Base-by-base conservation (phyloP, 1,284 basidiomycete species). In the Microbotryum intermedium region DNA sequence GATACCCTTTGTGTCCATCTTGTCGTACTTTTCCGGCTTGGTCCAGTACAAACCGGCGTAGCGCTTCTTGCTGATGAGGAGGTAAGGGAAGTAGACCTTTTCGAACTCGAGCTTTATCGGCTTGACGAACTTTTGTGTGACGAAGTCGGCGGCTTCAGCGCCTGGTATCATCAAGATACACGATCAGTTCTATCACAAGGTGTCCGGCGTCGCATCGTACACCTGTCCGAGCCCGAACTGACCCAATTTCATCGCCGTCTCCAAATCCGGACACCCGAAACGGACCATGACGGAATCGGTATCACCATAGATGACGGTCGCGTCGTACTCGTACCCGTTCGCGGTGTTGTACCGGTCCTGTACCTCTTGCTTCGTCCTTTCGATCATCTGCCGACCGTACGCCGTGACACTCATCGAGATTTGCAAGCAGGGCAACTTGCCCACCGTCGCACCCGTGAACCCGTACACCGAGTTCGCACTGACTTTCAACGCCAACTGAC, bases 61-160 rank as follows among this genome's bases (percentile, higher is more conserved):
- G 39, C 93, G 84, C 76, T 97, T 97, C 77, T 97, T 97, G 80
- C 79, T 95, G 75, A 97, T 97, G 45, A 97, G 83, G 55, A 97
- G 76, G 73, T 97, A 97, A 4, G 92, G 92, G 74, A 88, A 97
- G 76, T 97, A 97, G 2, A 97, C 91, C 74, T 97, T 97, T 74
- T 97, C 92, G 76, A 97, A 97, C 74, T 97, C 93, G 21, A 97
- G 82, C 73, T 95, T 97, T 79, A 97, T 97, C 0, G 93, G 92
- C 71, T 87, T 87, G 70, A 91, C 78, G 75, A 97, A 97, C 73
- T 91, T 90, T 44, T 80, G 74, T 0, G 92, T 92, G 7, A 98
- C 94, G n/a, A 89, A 81, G 30, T 88, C 85, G 1, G 95, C 95
- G 1, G 95, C 95, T 77, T 97, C 90, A 29, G 85, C 85, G 43